phyloP scores from a whole-genome alignment of 805 yeast genomes.

The Saccharomycopsis sp. region DNA sequence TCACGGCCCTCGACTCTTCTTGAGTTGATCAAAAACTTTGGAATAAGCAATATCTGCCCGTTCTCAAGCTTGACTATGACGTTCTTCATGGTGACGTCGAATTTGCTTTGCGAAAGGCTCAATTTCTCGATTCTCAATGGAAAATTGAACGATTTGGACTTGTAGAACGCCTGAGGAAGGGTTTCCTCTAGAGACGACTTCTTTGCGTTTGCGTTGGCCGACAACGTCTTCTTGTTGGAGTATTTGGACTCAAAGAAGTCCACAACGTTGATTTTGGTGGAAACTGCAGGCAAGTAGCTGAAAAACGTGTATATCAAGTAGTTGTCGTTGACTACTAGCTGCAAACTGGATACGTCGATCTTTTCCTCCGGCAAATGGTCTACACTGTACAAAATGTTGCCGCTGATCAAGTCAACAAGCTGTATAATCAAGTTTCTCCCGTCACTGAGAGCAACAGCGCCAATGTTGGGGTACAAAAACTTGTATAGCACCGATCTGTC shows the following conservation, averaged over 20 bases:
- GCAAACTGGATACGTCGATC: constrained; percentile 36
- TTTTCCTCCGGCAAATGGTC: constrained; percentile 36
- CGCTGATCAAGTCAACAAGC: constrained; percentile 64
- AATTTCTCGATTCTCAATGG: constrained; percentile 54
- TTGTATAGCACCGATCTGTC: constrained; percentile 76
- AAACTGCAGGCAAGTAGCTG: constrained; percentile 42
- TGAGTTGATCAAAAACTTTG: constrained; percentile 46
- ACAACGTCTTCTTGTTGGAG: constrained; percentile 38
- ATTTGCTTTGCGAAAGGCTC: constrained; percentile 49
- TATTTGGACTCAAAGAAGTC: constrained; percentile 69
- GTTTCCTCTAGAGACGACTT: constrained; percentile 33
- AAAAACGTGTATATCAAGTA: constrained; percentile 71
- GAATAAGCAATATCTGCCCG: constrained; percentile 64
- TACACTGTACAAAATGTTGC: constrained; percentile 46
- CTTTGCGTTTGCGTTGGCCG: constrained; percentile 15
- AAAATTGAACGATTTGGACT: constrained; percentile 49
- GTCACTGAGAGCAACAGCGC: constrained; percentile 43
- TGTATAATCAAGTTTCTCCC: constrained; percentile 36
- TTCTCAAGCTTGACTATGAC: constrained; percentile 49
- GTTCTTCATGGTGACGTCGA: constrained; percentile 63
- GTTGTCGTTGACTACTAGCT: constrained; percentile 68
- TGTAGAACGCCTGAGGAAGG: constrained; percentile 39
- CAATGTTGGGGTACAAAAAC: constrained; percentile 65
- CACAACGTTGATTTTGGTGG: constrained; percentile 56
- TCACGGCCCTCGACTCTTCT: constrained; percentile 56